Percentiles rank a stretch among this genome's conserved stretches.
Evolutionary conservation across 2,329 filamentous ascomycete genomes (phyloP).

Genomic region (Penicillium digitatum): DNA sequence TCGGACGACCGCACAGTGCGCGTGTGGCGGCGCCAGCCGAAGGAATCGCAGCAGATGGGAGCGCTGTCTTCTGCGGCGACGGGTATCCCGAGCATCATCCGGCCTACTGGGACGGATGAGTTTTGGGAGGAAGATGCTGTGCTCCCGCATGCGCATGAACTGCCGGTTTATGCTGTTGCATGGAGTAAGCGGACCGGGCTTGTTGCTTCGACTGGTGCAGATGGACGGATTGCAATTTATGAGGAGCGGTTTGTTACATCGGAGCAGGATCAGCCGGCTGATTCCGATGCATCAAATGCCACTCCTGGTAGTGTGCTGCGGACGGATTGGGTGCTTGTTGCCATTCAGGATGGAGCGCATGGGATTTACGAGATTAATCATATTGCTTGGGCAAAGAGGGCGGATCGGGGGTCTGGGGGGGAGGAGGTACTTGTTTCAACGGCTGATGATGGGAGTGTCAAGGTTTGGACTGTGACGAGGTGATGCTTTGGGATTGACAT

Average conservation of each 20-base stretch:
- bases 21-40: slow-evolving; percentile 68
- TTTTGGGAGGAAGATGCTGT: slow-evolving; percentile 74
- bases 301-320: slow-evolving; percentile 27
- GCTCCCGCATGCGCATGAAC: slow-evolving; percentile 71
- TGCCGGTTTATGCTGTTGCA: slow-evolving; percentile 76
- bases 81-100: slow-evolving; percentile 85
- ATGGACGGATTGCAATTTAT: slow-evolving; percentile 77
- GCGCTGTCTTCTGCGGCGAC: slow-evolving; percentile 39
- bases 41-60: slow-evolving; percentile 36
- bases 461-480: slow-evolving; percentile 65
- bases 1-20: slow-evolving; percentile 78
- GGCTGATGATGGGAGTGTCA: slow-evolving; percentile 85
- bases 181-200: slow-evolving; percentile 78
- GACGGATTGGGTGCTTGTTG: slow-evolving; percentile 68
- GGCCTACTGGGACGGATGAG: slow-evolving; percentile 66
- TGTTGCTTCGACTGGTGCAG: slow-evolving; percentile 83
- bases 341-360: slow-evolving; percentile 69
- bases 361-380: slow-evolving; percentile 95
- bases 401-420: slow-evolving; percentile 58
- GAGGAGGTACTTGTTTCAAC: slow-evolving; percentile 80
- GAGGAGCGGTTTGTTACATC: slow-evolving; percentile 53
- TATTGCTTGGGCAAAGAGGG: slow-evolving; percentile 77
- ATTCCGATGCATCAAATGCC: slow-evolving; percentile 25
- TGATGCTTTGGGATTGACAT: slow-evolving; percentile 8
- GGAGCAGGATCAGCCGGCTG: neutral